A percentile compares a stretch with the other conserved stretches of the same genome.
These are phyloP conservation scores for Saturnispora diversa DNA, from an alignment of 805 yeast genomes.

Conservation along the genomic window DNA sequence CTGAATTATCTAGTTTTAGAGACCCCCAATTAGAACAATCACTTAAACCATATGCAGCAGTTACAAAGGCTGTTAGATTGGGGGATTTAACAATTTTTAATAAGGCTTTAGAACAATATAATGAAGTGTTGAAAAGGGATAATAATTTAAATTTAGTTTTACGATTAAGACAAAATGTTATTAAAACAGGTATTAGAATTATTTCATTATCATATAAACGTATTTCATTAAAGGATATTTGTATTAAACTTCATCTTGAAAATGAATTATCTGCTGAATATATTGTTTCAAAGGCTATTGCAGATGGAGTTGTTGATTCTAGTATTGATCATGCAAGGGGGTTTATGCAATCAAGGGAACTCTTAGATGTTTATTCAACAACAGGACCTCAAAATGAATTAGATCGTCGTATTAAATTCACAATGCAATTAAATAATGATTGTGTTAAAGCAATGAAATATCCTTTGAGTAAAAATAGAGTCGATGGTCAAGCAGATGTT, in stretches of 20 bases:
- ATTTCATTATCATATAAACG: constrained; percentile 85
- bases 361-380: constrained; percentile 80
- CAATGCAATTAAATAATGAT: constrained; percentile 83
- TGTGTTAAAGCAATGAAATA: constrained; percentile 93
- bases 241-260: constrained; percentile 84
- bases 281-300: constrained; percentile 90
- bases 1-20: constrained; percentile 75
- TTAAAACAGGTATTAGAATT: constrained; percentile 93
- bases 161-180: constrained; percentile 91
- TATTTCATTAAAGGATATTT: constrained; percentile 87
- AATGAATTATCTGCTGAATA: constrained; percentile 95
- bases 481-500: constrained; percentile 42
- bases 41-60: constrained; percentile 73
- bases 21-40: constrained; percentile 52
- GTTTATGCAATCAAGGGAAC: constrained; percentile 82
- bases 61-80: constrained; percentile 82
- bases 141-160: constrained; percentile 77
- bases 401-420: constrained; percentile 90
- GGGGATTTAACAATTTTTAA: constrained; percentile 85
- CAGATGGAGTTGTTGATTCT: constrained; percentile 97
- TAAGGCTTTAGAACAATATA: constrained; percentile 57
- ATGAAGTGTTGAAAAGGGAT: constrained; percentile 57
- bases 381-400: constrained; percentile 78
- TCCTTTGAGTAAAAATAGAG: constrained; percentile 51
- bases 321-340: constrained; percentile 85